phyloP scores from a whole-genome alignment of 306 rosid species.

The Vicia sativa region DNA sequence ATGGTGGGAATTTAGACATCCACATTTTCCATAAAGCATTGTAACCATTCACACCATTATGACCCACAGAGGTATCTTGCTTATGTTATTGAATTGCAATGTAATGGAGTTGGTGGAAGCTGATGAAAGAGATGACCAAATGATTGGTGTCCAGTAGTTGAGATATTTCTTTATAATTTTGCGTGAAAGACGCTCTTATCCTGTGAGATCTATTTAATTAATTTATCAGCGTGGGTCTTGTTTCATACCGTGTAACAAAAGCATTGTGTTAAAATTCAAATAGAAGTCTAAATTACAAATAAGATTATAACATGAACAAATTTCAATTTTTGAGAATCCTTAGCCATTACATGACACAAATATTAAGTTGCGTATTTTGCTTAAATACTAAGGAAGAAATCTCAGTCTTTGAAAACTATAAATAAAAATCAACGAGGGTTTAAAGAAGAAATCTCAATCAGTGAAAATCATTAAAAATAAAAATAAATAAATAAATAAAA shows the following conservation, averaged over 20 bases:
- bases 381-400: conserved; percentile 23
- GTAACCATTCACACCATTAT: conserved; percentile 25
- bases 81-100: conserved; percentile 12
- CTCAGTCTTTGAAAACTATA: not conserved
- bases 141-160: conserved; percentile 31
- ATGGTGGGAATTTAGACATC: not conserved
- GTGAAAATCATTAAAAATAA: not conserved
- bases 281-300: not conserved
- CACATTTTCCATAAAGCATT: not conserved
- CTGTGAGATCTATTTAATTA: too few species aligned
- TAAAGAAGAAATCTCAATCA: conserved; percentile 14
- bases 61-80: conserved; percentile 10
- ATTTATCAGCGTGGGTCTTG: conserved; percentile 22
- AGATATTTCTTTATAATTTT: conserved; percentile 12
- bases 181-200: conserved; percentile 8
- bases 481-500: not conserved
- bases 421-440: too few species aligned
- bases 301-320: not conserved
- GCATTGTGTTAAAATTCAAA: not conserved
- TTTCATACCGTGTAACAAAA: conserved; percentile 22
- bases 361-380: conserved; percentile 3
- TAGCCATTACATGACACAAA: too few species aligned
- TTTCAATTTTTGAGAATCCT: too few species aligned
- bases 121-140: conserved; percentile 45
- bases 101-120: conserved; percentile 35